These are phyloP conservation scores for Cryptococcus depauperatus DNA, from an alignment of 1,284 basidiomycete species.

Conservation along the genomic window DNA sequence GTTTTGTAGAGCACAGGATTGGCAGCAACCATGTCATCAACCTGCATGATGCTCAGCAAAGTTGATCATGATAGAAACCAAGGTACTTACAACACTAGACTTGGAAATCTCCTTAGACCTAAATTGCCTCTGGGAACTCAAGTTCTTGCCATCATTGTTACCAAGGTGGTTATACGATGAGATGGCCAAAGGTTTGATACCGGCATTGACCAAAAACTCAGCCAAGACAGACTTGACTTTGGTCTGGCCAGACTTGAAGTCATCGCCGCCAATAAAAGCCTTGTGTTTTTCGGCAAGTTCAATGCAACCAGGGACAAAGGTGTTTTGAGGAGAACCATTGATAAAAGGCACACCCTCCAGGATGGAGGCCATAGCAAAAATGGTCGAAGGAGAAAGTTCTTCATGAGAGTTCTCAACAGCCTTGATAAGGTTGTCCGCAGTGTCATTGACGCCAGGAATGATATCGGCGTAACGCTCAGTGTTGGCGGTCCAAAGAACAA, in stretches of 20 bases:
- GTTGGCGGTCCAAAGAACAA: constrained; percentile 98
- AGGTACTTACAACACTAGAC: constrained; percentile 62
- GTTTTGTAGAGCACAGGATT: constrained; percentile 82
- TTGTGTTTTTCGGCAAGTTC: constrained; percentile 80
- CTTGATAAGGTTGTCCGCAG: constrained; percentile 75
- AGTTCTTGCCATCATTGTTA: constrained; percentile 94
- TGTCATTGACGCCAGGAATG: constrained; percentile 91
- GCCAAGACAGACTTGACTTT: constrained; percentile 92
- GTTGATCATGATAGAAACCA: background rate
- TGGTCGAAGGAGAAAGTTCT: constrained; percentile 89
- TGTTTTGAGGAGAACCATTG: constrained; percentile 98
- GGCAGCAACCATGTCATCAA: constrained; percentile 93
- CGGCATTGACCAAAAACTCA: constrained; percentile 97
- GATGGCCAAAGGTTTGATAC: constrained; percentile 95
- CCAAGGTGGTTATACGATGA: constrained; percentile 98
- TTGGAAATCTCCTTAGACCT: constrained; percentile 97
- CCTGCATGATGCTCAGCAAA: constrained; percentile 4
- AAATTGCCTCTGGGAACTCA: constrained; percentile 89
- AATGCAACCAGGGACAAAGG: constrained; percentile 93
- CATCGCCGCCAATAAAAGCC: constrained; percentile 95
- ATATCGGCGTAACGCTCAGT: constrained; percentile 97
- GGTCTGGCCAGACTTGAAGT: constrained; percentile 92
- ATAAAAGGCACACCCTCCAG: constrained; percentile 92
- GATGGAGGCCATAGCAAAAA: constrained; percentile 93
- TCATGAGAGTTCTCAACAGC: constrained; percentile 77